These are phyloP conservation scores for Penicillium thymicola DNA, from an alignment of 2,329 filamentous ascomycete genomes.

Conservation along the genomic window DNA sequence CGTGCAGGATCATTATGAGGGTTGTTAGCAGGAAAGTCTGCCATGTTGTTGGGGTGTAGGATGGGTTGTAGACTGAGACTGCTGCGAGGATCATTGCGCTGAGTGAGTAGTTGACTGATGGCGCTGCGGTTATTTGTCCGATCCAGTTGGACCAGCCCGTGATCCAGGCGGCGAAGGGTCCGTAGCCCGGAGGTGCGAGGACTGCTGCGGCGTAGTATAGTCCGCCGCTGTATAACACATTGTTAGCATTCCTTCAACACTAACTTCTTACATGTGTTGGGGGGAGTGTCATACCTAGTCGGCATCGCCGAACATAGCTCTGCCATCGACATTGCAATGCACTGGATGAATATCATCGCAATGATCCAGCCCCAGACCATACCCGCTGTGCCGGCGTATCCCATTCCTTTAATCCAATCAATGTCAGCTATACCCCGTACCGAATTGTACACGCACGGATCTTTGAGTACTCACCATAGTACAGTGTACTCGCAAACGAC, in stretches of 20 bases:
- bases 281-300: slow-evolving; percentile 47
- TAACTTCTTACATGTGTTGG: background rate
- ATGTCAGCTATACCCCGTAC: background rate
- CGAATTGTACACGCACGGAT: background rate
- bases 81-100: slow-evolving; percentile 70
- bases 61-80: slow-evolving; percentile 63
- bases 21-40: slow-evolving; percentile 67
- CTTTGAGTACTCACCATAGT: slow-evolving; percentile 55
- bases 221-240: slow-evolving; percentile 50
- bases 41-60: slow-evolving; percentile 62
- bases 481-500: slow-evolving; percentile 68
- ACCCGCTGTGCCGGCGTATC: slow-evolving; percentile 56
- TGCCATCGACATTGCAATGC: slow-evolving; percentile 66
- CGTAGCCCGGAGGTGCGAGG: slow-evolving; percentile 63
- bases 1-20: slow-evolving; percentile 66
- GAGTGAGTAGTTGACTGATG: slow-evolving; percentile 64
- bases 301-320: slow-evolving; percentile 73
- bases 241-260: background rate
- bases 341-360: slow-evolving; percentile 69
- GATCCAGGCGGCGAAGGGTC: slow-evolving; percentile 65
- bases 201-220: slow-evolving; percentile 73
- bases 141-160: slow-evolving; percentile 71
- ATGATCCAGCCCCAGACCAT: slow-evolving; percentile 77
- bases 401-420: slow-evolving; percentile 38
- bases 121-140: slow-evolving; percentile 63